Base-by-base conservation (phyloP, 345 rosid species). In the Euphorbia lathyris region DNA sequence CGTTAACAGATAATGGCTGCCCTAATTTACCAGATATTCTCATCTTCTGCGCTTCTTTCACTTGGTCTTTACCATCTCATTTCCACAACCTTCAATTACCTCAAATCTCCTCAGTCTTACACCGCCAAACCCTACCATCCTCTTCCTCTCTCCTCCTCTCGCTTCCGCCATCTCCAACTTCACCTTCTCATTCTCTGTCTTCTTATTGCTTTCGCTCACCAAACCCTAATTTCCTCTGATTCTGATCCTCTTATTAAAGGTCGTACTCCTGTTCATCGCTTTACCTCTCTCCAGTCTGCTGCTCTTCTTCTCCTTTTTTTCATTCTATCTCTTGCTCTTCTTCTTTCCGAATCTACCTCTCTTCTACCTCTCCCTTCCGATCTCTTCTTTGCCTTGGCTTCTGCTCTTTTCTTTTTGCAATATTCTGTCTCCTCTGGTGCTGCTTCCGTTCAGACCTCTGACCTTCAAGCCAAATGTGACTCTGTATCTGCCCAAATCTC, bases 191-290 rank as follows among this genome's bases (percentile, higher is more conserved):
- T 85, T 16, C 27, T 82, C 83, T 90, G 72, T 68, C 96, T 95
- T 29, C 78, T 89, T 85, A 22, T 86, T 53, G 81, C 96, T 65
- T 82, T 82, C 65, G 76, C 76, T 71, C 93, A 89, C 87, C 89
- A 88, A 78, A 77, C 86, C 83, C 71, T 87, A 50, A 53, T 78
- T 66, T 86, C 99, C 43, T 67, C 86, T 79, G 86, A 86, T 76
- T 76, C 92, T 50, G 97, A 92, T 71, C 99, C 98, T 9, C 93
- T 92, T 70, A 77, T 90, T 66, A 86, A 86, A 72, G 98, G 99
- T 52, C 77, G 85, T 61, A 82, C 96, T 25, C 96, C 99, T 13
- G 97, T 95, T 70, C 96, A 92, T 80, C 83, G 72, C 80, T 89
- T 95, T 83, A 69, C 85, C 69, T 80, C 98, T 63, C 97, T 95